Percentiles rank a stretch among this genome's conserved stretches.
Evolutionary conservation across 2,329 filamentous ascomycete species (phyloP).

Genomic region (Trichoderma afroharzianum): DNA sequence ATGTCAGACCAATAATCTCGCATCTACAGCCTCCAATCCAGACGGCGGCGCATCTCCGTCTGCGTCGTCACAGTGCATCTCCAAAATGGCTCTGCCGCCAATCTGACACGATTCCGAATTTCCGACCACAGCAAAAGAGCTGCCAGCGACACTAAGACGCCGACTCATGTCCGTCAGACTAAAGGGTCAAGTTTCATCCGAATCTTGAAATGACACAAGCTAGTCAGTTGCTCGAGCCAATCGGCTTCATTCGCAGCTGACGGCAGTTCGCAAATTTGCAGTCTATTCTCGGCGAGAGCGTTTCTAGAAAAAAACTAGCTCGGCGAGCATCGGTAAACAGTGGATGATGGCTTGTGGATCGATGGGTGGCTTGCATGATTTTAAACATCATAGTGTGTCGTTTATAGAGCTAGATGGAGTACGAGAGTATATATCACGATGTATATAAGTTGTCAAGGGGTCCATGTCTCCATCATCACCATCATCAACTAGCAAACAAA

Average conservation of each 20-base stretch:
- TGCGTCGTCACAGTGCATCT: slow-evolving; percentile 1
- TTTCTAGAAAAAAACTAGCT: slow-evolving; percentile 10
- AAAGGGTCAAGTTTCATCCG: neutral
- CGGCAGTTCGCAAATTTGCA: neutral
- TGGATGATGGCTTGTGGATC: neutral
- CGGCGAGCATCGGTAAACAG: neutral
- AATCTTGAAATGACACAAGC: neutral
- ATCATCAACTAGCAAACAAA: neutral
- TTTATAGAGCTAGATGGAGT: neutral
- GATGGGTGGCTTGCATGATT: slow-evolving; percentile 5
- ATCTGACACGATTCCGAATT: neutral
- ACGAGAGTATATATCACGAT: neutral
- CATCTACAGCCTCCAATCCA: neutral
- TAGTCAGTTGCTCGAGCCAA: neutral
- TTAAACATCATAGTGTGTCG: neutral
- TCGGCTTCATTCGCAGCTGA: neutral
- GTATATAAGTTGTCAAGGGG: neutral
- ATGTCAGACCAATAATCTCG: neutral
- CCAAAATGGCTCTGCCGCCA: neutral
- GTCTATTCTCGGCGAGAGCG: neutral
- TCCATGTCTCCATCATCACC: neutral
- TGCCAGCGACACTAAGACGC: neutral
- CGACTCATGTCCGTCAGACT: neutral
- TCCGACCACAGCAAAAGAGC: neutral
- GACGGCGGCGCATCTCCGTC: slow-evolving; percentile 9